Base-by-base conservation (phyloP, 192 early-diverging fungal species). In the Coemansia furcata region DNA sequence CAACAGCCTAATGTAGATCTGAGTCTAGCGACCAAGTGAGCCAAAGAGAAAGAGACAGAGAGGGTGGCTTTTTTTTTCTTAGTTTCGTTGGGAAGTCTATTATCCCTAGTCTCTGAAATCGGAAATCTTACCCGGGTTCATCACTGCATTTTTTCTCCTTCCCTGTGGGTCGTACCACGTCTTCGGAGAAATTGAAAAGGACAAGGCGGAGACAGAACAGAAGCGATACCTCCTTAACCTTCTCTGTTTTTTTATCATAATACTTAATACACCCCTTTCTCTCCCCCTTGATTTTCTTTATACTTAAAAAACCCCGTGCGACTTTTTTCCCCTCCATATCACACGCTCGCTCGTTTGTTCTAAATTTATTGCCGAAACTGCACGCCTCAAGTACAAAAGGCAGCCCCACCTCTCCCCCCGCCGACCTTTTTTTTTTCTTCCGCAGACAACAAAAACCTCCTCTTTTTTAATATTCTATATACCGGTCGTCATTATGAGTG, bases 121-220 rank as follows among this genome's bases (percentile, higher is more conserved):
- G 46, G 46, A 47, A 47, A 47, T 47, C 46, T 21, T 47, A 47
- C 46, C 46, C 46, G 46, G 46, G 46, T 47, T 44, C 43, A 44
- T 47, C 46, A 47, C 39, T 4, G 11, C 10, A 8, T 40, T 19
- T 47, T 47, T 47, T 47, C 39, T 40, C 39, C 39, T 40, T 26
- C 23, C 23, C 23, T 26, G 23, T 40, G 39, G 39, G 46, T 47
- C 46, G 46, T 47, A 47, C 46, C 46, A 47, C 19, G 19, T 21
- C 6, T 8, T 19, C 17, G 46, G 46, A 23, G n/a, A 47, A 47
- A 47, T 44, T 21, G 4, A 47, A 47, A 47, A 47, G 9, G 19
- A 47, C 17, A n/a, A 47, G n/a, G 46, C 46, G 46, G 46, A 47
- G 46, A 47, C 46, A 21, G 19, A n/a, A 47, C 43, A 44, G 17